Base-by-base conservation (phyloP, 352 stramenopile genomes). In the Phytophthora ramorum region DNA sequence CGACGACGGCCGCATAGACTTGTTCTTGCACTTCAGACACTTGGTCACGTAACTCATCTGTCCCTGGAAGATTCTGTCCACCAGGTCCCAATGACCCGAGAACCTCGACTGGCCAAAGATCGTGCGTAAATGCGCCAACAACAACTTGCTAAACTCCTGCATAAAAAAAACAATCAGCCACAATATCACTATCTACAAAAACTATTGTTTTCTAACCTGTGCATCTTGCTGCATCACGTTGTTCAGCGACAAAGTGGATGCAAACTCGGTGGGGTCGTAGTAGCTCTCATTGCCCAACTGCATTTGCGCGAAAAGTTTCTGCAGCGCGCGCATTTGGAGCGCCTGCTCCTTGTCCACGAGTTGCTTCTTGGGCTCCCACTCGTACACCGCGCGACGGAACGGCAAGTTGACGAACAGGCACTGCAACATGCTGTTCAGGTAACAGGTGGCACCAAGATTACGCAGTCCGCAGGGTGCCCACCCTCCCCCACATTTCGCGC, bases 351-450 rank as follows among this genome's bases (percentile, higher is more conserved):
- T 63, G 45, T 60, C 76, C 30, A 75, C 68, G 16, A 66, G 59
- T 43, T 77, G 71, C 24, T 78, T 41, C 53, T 92, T 90, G 7
- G 88, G 87, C 55, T 85, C 71, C 88, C 88, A 96, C 43, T 90
- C 73, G 59, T 92, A 95, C 44, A 96, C 83, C 0, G 85, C 85
- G 5, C 81, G 68, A 19, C 90, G 84, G 67, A 97, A 92, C 28
- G 73, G 61, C 12, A 80, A 40, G 34, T 89, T 92, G 30, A 86
- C 81, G 66, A 93, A 96, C 26, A 96, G 56, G 40, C 79, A 88
- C 71, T 96, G 89, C 24, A 96, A 74, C 85, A 96, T 92, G 51
- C 87, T 95, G 71, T 94, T 95, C 30, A 96, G 56, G 63, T 96
- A 96, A 61, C 89, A 96, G 22, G 89, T 96, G n/a, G 89, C 89